A percentile compares a stretch with the other conserved stretches of the same genome.
These are phyloP conservation scores for Gigaspora rosea DNA, from an alignment of 192 early-diverging fungal species.

Conservation along the genomic window DNA sequence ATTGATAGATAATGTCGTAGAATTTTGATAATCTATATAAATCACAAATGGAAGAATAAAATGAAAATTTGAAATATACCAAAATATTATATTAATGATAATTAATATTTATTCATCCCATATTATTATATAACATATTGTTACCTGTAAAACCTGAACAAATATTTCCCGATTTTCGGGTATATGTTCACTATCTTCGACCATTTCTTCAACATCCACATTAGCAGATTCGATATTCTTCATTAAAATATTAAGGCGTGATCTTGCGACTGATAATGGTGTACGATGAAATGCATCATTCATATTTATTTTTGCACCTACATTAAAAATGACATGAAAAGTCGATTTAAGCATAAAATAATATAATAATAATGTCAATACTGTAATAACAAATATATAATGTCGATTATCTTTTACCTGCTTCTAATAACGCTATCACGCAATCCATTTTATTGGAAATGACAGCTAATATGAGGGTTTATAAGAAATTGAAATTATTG, in stretches of 20 bases:
- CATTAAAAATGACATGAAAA: no score
- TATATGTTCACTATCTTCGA: not conserved
- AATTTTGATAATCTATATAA: slow-evolving; percentile 25
- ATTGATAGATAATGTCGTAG: slow-evolving; percentile 11
- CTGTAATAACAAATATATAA: not conserved
- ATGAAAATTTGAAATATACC: not conserved
- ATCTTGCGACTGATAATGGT: slow-evolving; percentile 22
- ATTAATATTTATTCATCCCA: no score
- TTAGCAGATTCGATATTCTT: slow-evolving; percentile 7
- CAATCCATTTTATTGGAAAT: slow-evolving; percentile 30
- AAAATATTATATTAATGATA: no score
- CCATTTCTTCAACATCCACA: not conserved
- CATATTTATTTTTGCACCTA: slow-evolving; percentile 23
- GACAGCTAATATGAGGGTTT: slow-evolving; percentile 16
- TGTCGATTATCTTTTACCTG: not conserved
- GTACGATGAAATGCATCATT: slow-evolving; percentile 23
- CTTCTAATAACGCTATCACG: slow-evolving; percentile 23
- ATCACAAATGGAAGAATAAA: not conserved
- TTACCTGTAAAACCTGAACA: slow-evolving; percentile 27
- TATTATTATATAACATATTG: no score
- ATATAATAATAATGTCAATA: not conserved
- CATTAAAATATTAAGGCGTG: slow-evolving; percentile 23
- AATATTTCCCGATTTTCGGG: slow-evolving; percentile 17
- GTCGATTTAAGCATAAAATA: no score
- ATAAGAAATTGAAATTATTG: not conserved